Evolutionary conservation across 2,329 filamentous ascomycete genomes (phyloP).

Genomic region (Fusarium palustre): DNA sequence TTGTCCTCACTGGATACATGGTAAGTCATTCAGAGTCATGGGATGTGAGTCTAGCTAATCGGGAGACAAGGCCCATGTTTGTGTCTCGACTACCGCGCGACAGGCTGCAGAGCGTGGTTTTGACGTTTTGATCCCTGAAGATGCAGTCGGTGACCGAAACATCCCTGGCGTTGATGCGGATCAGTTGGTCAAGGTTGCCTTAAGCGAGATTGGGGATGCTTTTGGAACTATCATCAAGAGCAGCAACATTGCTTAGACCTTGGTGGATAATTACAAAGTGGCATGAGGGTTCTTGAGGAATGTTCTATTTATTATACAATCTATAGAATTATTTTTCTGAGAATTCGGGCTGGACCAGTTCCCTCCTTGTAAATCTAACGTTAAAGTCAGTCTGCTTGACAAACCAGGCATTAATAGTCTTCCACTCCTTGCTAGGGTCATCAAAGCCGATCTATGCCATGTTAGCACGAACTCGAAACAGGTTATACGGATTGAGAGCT

Average conservation of each 20-base stretch:
- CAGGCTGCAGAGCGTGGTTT: constrained; percentile 71
- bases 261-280: too few species aligned
- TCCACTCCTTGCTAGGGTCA: constrained; percentile 67
- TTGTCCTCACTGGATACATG: constrained; percentile 73
- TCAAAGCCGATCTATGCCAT: constrained; percentile 62
- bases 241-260: constrained; percentile 43
- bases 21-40: constrained; percentile 44
- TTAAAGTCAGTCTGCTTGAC: constrained; percentile 70
- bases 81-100: constrained; percentile 72
- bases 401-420: constrained; percentile 71
- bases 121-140: constrained; percentile 70
- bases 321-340: constrained; percentile 22
- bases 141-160: constrained; percentile 73
- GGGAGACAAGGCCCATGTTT: constrained; percentile 68
- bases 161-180: constrained; percentile 71
- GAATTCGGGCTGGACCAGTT: constrained; percentile 55
- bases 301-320: neutral
- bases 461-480: neutral
- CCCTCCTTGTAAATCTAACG: constrained; percentile 57
- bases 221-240: constrained; percentile 70
- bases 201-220: constrained; percentile 71
- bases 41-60: neutral
- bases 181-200: constrained; percentile 61
- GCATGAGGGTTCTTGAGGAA: neutral
- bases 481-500: accelerated